These are phyloP conservation scores for Nakaseomyces sp. DNA, from an alignment of 1,139 yeast genomes.

Conservation along the genomic window DNA sequence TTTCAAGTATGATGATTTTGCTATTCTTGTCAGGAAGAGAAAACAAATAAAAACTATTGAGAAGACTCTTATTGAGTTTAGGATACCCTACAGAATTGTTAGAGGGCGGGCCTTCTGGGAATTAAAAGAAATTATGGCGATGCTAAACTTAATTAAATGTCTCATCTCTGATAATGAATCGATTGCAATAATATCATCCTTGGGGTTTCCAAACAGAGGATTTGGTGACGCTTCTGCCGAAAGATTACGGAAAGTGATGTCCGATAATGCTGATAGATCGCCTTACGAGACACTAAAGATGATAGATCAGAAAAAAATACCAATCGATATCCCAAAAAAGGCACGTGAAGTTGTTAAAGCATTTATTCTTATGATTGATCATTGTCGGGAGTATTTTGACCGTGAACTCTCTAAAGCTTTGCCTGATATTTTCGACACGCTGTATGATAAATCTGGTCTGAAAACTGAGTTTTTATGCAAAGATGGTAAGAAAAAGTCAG, in stretches of 20 bases:
- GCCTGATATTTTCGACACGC: conserved; percentile 22
- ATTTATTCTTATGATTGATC: conserved; percentile 21
- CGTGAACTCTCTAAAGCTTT: conserved; percentile 18
- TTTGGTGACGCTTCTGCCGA: conserved; percentile 55
- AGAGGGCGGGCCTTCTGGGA: conserved; percentile 80
- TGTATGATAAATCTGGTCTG: conserved; percentile 28
- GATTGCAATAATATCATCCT: conserved; percentile 47
- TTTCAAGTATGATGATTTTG: conserved; percentile 48
- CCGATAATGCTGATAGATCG: conserved; percentile 9
- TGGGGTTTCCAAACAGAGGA: conserved; percentile 58
- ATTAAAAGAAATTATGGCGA: conserved; percentile 52
- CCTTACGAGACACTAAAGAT: conserved; percentile 21
- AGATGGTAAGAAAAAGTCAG: conserved; percentile 24
- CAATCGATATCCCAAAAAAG: conserved; percentile 17
- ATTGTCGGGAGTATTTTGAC: conserved; percentile 15
- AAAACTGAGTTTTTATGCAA: conserved; percentile 19
- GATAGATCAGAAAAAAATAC: conserved; percentile 14
- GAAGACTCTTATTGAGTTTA: conserved; percentile 43
- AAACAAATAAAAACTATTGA: conserved; percentile 54
- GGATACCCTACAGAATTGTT: conserved; percentile 57
- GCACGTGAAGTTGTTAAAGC: conserved; percentile 17
- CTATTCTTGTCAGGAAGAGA: conserved; percentile 61
- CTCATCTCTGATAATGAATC: conserved; percentile 51
- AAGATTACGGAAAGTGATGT: conserved; percentile 31
- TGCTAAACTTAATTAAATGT: conserved; percentile 57